Conservation (phyloP, 106 monocot species). For the Acorus gramineus region DNA sequence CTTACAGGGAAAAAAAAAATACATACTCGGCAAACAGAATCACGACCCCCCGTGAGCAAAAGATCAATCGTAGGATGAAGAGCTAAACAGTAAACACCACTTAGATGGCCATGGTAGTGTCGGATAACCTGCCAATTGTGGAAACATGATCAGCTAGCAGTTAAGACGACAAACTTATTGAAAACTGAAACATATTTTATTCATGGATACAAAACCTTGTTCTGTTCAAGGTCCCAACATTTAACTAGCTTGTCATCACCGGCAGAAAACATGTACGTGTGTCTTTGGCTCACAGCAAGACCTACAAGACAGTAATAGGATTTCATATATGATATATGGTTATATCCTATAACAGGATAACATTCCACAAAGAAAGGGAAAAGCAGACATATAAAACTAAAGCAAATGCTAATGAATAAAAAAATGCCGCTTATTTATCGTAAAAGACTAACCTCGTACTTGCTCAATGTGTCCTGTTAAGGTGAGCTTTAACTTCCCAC, state of each 20-base stretch:
- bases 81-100: constrained; percentile 97
- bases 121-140: constrained; percentile 50
- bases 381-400: too few relatives aligned
- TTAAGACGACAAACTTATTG: too few relatives aligned
- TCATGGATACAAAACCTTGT: constrained; percentile 43
- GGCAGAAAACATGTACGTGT: constrained; percentile 96
- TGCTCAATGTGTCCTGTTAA: constrained; percentile 98
- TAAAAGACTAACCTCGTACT: constrained; percentile 61
- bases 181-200: too few relatives aligned
- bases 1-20: not conserved
- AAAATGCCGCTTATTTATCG: not conserved
- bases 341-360: too few relatives aligned
- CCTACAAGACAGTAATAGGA: constrained; percentile 23
- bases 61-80: constrained; percentile 93
- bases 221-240: constrained; percentile 98
- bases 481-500: constrained; percentile 86
- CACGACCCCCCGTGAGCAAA: constrained; percentile 91
- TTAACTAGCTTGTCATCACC: constrained; percentile 99
- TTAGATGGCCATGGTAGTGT: constrained; percentile 96
- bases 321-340: too few relatives aligned
- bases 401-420: not conserved
- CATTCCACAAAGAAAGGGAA: too few relatives aligned
- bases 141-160: not conserved
- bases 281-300: constrained; percentile 85
- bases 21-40: constrained; percentile 96